Conservation (phyloP, 176 grass and related monocot genomes). For the Avena sativa region DNA sequence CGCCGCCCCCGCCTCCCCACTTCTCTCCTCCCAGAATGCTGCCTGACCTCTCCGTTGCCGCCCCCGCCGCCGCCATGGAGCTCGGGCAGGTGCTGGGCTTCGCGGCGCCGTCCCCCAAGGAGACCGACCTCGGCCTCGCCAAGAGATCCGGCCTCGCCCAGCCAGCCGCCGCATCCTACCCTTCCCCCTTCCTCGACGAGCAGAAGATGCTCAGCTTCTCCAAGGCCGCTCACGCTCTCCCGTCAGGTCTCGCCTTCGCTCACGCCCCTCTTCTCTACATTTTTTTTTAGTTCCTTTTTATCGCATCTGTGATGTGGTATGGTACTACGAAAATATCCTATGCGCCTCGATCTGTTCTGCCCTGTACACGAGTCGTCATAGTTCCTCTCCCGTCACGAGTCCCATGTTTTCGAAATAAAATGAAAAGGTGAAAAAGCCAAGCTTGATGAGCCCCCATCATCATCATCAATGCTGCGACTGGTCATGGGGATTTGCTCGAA, state of each 20-base stretch:
- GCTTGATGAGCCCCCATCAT: constrained; percentile 53
- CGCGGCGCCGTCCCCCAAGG: constrained; percentile 26
- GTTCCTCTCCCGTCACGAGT: not conserved
- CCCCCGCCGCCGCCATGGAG: constrained; percentile 48
- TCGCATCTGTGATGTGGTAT: not conserved
- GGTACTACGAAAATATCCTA: not conserved
- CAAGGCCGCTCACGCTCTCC: constrained; percentile 44
- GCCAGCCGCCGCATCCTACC: constrained; percentile 26
- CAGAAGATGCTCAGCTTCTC: constrained; percentile 71
- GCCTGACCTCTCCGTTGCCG: not conserved
- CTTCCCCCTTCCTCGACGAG: constrained; percentile 58
- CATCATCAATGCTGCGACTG: constrained; percentile 23
- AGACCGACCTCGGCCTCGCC: constrained; percentile 24
- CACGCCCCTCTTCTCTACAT: not conserved
- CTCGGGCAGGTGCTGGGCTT: constrained; percentile 45
- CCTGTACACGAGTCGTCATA: constrained; percentile 11
- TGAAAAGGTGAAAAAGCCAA: constrained; percentile 36
- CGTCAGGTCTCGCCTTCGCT: constrained; percentile 41
- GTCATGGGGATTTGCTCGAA: constrained; percentile 46
- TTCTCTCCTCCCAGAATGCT: constrained; percentile 4
- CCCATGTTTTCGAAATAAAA: constrained; percentile 34
- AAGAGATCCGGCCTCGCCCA: constrained; percentile 37
- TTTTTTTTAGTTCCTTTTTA: not conserved
- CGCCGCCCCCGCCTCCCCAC: not conserved
- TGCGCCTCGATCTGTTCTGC: constrained; percentile 22